Evolutionary conservation across 139 green algal genomes (phyloP).

Genomic region (Ettlia oleoabundans): DNA sequence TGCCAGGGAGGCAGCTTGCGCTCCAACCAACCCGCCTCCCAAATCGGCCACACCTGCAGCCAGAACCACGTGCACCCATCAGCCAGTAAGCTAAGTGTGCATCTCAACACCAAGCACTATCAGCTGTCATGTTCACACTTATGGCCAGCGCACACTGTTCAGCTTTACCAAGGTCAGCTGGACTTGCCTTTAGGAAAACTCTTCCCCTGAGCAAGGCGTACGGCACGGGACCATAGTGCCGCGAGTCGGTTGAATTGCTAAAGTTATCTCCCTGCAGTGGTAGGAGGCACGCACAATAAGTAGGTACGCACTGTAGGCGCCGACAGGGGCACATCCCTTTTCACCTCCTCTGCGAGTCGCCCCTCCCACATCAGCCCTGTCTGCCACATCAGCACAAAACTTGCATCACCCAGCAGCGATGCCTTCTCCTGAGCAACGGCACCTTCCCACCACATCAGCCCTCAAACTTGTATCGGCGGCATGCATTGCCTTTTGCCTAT

Average conservation of each 20-base stretch:
- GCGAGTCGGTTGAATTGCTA: constrained; percentile 76
- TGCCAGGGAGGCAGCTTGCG: constrained; percentile 35
- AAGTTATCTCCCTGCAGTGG: constrained; percentile 71
- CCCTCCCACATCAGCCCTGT: no score
- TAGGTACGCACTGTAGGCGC: no score
- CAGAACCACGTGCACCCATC: not conserved
- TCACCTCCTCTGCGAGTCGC: not conserved
- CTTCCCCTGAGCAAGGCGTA: constrained; percentile 66
- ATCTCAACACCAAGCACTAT: not conserved
- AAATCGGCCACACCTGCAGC: constrained; percentile 54
- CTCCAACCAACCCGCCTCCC: constrained; percentile 49
- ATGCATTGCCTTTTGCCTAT: no score
- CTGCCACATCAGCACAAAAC: no score
- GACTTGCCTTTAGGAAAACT: constrained; percentile 60
- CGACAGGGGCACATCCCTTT: no score
- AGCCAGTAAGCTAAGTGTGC: not conserved
- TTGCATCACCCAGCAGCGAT: no score
- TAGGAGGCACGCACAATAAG: no score
- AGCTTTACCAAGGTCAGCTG: not conserved
- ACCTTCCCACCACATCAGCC: no score
- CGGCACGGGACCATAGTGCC: constrained; percentile 84
- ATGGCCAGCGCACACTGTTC: not conserved
- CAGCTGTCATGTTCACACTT: not conserved
- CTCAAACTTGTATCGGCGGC: no score
- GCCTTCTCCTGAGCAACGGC: no score